A percentile compares a stretch with the other conserved stretches of the same genome.
Conservation (phyloP, 2,329 filamentous ascomycete species). For the Geosmithia putterillii region DNA sequence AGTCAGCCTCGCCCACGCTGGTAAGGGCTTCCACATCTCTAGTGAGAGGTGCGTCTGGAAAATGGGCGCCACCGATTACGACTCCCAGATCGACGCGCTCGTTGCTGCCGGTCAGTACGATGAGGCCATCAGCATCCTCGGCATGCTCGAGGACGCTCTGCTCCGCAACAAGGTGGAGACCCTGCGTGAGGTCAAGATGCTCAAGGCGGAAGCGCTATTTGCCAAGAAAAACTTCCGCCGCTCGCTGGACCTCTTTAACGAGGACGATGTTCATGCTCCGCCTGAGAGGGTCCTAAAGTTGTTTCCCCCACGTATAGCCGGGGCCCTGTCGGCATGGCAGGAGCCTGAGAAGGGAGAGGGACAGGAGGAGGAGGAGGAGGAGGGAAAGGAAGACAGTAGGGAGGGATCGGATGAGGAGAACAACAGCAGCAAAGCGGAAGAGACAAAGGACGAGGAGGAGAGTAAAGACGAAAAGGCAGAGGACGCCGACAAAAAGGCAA, state of each 20-base stretch:
- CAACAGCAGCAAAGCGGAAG: background rate
- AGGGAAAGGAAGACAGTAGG: background rate
- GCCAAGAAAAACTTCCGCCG: conserved; percentile 70
- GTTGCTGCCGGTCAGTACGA: conserved; percentile 65
- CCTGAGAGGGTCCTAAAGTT: conserved; percentile 78
- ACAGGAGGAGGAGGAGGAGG: conserved; percentile 12
- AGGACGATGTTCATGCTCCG: conserved; percentile 75
- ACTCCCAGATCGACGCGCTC: conserved; percentile 75
- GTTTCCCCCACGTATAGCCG: conserved; percentile 75
- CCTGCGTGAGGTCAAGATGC: conserved; percentile 76
- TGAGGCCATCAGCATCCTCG: conserved; percentile 80
- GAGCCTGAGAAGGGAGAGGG: conserved; percentile 29
- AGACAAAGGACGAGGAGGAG: too few species aligned
- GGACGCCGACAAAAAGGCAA: conserved; percentile 8
- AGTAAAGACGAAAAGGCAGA: background rate
- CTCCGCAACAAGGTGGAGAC: conserved; percentile 71
- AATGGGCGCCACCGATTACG: conserved; percentile 88
- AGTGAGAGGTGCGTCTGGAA: conserved; percentile 91
- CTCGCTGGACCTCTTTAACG: conserved; percentile 77
- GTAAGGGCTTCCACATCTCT: conserved; percentile 87
- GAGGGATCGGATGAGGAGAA: background rate
- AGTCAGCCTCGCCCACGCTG: conserved; percentile 87
- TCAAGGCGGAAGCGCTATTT: conserved; percentile 81
- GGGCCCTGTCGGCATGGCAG: conserved; percentile 54
- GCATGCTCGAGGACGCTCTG: conserved; percentile 85